These are phyloP conservation scores for Laburnicola sp. DNA, from an alignment of 2,329 filamentous ascomycete species.

Conservation along the genomic window DNA sequence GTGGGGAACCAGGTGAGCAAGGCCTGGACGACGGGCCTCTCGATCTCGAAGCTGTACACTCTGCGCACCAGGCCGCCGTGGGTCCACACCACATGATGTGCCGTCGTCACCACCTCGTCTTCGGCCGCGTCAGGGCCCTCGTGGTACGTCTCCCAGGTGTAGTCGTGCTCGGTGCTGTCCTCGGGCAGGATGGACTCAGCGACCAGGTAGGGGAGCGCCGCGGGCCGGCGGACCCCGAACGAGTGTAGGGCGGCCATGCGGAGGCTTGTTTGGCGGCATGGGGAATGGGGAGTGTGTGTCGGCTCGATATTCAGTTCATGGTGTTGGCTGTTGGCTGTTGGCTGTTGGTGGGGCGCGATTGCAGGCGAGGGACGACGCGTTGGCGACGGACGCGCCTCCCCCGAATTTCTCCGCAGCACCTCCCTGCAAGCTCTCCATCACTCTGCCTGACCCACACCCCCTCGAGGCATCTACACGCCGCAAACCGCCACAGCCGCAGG, in stretches of 20 bases:
- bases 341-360: constrained; percentile 25
- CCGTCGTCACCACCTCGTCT: constrained; percentile 79
- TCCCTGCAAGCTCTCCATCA: no score
- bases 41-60: constrained; percentile 81
- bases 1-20: constrained; percentile 79
- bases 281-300: constrained; percentile 19
- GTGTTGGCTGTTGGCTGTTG: constrained; percentile 5
- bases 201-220: constrained; percentile 80
- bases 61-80: constrained; percentile 82
- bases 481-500: no score
- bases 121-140: constrained; percentile 56
- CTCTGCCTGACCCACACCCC: no score
- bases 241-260: constrained; percentile 88
- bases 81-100: constrained; percentile 82
- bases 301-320: constrained; percentile 13
- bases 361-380: constrained; percentile 28
- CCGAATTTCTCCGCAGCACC: constrained; percentile 20
- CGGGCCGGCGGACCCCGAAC: constrained; percentile 85
- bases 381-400: constrained; percentile 26
- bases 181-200: constrained; percentile 74
- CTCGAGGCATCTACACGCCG: background rate
- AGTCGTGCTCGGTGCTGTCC: constrained; percentile 67
- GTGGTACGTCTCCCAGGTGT: constrained; percentile 72
- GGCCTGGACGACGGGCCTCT: constrained; percentile 82
- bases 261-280: constrained; percentile 37